Evolutionary conservation across 75 land plant genomes (phyloP).

Genomic region (Cryptomeria japonica): DNA sequence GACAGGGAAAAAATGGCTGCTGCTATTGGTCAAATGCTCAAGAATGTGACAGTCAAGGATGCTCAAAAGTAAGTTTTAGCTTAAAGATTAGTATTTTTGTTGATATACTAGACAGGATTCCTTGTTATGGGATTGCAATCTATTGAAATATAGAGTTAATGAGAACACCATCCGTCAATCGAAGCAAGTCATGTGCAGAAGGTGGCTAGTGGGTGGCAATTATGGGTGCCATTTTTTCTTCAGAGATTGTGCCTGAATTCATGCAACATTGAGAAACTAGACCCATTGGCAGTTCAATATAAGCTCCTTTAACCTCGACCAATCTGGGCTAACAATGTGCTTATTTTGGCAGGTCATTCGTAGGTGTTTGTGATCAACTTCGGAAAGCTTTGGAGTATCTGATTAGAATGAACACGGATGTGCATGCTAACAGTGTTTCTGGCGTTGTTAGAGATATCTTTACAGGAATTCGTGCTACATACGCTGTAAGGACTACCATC

Average conservation of each 20-base stretch:
- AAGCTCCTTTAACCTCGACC: not conserved
- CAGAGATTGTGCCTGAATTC: not conserved
- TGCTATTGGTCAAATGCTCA: constrained; percentile 33
- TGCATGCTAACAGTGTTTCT: constrained; percentile 8
- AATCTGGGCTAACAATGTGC: constrained; percentile 11
- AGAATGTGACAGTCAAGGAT: constrained; percentile 45
- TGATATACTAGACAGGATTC: not conserved
- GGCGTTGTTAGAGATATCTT: constrained; percentile 41
- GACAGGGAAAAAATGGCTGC: constrained; percentile 32
- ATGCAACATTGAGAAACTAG: not conserved
- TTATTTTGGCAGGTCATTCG: constrained; percentile 38
- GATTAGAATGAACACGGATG: constrained; percentile 13
- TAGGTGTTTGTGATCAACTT: constrained; percentile 34
- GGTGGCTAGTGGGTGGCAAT: not conserved
- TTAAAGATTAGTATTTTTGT: not conserved
- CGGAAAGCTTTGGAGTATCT: constrained; percentile 31
- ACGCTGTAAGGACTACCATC: constrained; percentile 13
- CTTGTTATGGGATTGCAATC: not conserved
- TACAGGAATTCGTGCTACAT: constrained; percentile 43
- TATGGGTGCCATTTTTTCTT: not conserved
- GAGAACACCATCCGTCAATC: not conserved
- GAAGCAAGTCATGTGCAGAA: not conserved
- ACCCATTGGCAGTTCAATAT: not conserved
- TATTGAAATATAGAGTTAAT: constrained; percentile 4
- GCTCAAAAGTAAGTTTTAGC: constrained; percentile 71